Evolutionary conservation across 2,329 filamentous ascomycete genomes (phyloP).

Genomic region (Amphichorda felina): DNA sequence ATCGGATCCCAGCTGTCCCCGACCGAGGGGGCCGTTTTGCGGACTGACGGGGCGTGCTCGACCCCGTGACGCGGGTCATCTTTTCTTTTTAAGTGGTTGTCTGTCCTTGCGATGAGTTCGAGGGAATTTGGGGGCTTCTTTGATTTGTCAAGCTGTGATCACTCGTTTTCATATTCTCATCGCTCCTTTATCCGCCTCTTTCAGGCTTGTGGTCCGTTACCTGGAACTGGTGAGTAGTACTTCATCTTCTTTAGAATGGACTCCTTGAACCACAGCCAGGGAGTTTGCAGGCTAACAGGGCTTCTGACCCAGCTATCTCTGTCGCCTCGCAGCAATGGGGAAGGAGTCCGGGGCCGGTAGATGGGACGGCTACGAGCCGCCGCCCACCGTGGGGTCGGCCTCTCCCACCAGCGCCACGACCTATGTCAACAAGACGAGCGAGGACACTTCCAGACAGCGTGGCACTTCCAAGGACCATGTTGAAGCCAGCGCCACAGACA

Average conservation of each 20-base stretch:
- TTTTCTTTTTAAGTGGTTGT: too few species aligned
- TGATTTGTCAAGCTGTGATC: too few species aligned
- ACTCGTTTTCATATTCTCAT: too few species aligned
- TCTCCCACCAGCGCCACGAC: neutral
- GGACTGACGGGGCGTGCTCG: too few species aligned
- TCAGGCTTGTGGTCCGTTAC: too few species aligned
- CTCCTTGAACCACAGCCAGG: slow-evolving; percentile 1
- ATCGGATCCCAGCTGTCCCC: too few species aligned
- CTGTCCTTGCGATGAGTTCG: too few species aligned
- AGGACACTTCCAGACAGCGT: neutral
- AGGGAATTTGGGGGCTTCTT: too few species aligned
- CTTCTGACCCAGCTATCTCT: neutral
- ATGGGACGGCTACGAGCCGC: neutral
- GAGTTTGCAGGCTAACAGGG: neutral
- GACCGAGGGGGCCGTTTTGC: too few species aligned
- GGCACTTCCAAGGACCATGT: neutral
- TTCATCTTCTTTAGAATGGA: neutral
- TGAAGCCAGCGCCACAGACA: neutral
- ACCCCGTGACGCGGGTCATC: too few species aligned
- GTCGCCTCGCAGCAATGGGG: neutral
- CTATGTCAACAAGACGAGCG: neutral
- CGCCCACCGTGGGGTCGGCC: neutral
- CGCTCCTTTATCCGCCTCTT: too few species aligned
- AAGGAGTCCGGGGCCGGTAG: neutral
- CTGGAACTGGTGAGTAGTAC: too few species aligned